phyloP scores from a whole-genome alignment of 2,329 filamentous ascomycete genomes.

The Cercospora sojina region DNA sequence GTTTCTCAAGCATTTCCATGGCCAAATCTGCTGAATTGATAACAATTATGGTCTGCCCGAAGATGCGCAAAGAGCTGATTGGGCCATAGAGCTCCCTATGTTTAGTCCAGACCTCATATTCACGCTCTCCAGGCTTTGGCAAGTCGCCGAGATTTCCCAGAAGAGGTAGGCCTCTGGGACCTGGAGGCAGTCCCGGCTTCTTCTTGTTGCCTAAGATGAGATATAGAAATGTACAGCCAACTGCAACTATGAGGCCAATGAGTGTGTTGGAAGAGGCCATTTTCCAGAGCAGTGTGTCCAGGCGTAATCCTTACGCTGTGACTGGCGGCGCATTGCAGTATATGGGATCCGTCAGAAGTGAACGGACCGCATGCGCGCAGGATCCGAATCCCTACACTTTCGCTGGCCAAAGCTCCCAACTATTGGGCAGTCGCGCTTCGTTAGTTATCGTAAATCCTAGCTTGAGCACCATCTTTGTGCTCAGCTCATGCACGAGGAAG shows the following conservation, averaged over 20 bases:
- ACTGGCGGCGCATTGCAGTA: not conserved
- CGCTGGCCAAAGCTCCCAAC: not conserved
- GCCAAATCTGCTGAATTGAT: conserved; percentile 42
- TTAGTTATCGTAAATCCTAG: not conserved
- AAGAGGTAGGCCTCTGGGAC: conserved; percentile 26
- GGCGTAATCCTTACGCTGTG: not conserved
- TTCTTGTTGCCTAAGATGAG: too few relatives aligned
- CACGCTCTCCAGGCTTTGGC: conserved; percentile 31
- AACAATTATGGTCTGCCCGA: conserved; percentile 46
- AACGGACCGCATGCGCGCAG: not conserved
- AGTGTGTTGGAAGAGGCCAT: not conserved
- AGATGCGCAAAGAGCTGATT: conserved; percentile 43
- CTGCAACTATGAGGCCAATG: not conserved
- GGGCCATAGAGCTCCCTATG: conserved; percentile 39
- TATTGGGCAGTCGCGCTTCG: not conserved
- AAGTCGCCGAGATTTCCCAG: conserved; percentile 28
- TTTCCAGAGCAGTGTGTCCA: not conserved
- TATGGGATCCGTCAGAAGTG: not conserved
- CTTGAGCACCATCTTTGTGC: not conserved
- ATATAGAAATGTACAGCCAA: not conserved
- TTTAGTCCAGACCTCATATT: conserved; percentile 46
- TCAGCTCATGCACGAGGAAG: not conserved
- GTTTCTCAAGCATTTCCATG: conserved; percentile 43
- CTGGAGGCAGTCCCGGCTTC: conserved; percentile 22
- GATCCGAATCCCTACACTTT: not conserved